A percentile compares a stretch with the other conserved stretches of the same genome.
Evolutionary conservation across 441 rosid species (phyloP).

Genomic region (Populus hybrid): DNA sequence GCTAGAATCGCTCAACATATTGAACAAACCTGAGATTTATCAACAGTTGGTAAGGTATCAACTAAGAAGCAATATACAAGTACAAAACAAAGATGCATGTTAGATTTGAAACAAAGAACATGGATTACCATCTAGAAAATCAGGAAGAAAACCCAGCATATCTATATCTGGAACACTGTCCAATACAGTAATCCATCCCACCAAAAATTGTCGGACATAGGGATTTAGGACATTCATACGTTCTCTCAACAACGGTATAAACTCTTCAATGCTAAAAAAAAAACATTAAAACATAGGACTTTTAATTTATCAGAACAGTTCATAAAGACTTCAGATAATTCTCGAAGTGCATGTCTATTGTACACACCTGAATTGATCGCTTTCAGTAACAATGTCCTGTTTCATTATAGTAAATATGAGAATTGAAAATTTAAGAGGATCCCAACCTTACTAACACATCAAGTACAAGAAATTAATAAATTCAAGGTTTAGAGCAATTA

Average conservation of each 20-base stretch:
- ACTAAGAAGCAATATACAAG: constrained; percentile 5
- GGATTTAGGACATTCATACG: constrained; percentile 98
- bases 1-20: constrained; percentile 98
- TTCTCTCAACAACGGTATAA: constrained; percentile 93
- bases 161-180: constrained; percentile 99
- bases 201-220: constrained; percentile 97
- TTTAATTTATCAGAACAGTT: neutral
- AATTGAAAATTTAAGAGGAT: constrained; percentile 1
- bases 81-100: neutral
- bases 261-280: constrained; percentile 91
- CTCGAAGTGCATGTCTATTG: constrained; percentile 2
- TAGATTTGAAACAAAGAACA: constrained; percentile 11
- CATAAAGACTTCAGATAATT: neutral
- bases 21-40: constrained; percentile 77
- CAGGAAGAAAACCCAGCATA: constrained; percentile 99
- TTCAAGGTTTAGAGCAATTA: constrained; percentile 4
- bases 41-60: constrained; percentile 16
- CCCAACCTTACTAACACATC: neutral
- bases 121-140: constrained; percentile 95
- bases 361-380: constrained; percentile 97
- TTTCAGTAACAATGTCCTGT: constrained; percentile 99
- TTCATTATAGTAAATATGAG: constrained; percentile 36
- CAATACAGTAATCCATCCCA: constrained; percentile 99
- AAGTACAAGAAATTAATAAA: no score
- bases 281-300: constrained; percentile 18